Conservation (phyloP, 83 land plant genomes). For the Picea abies region DNA sequence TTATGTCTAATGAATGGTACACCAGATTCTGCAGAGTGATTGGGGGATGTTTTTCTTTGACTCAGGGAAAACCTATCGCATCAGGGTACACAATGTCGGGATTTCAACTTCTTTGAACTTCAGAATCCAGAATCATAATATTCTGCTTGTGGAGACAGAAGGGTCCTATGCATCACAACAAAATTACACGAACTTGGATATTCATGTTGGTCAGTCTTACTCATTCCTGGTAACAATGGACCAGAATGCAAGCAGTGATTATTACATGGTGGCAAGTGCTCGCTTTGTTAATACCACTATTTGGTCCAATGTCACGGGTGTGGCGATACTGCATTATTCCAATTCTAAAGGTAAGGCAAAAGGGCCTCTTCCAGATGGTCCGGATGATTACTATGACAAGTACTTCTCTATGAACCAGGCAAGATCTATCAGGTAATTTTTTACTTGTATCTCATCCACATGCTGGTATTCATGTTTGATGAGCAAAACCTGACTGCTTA, state of each 20-base stretch:
- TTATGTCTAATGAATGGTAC: neutral
- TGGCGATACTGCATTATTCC: constrained; percentile 72
- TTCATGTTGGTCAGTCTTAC: constrained; percentile 92
- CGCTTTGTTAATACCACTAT: constrained; percentile 68
- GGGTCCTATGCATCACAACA: constrained; percentile 89
- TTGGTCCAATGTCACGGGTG: constrained; percentile 76
- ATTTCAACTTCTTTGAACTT: constrained; percentile 73
- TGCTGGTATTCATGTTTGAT: neutral
- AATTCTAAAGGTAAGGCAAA: constrained; percentile 66
- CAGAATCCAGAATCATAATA: constrained; percentile 82
- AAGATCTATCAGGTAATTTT: constrained; percentile 68
- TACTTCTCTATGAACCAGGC: constrained; percentile 88
- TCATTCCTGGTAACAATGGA: constrained; percentile 89
- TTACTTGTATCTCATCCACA: neutral
- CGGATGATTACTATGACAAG: constrained; percentile 77
- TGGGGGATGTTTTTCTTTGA: constrained; percentile 11
- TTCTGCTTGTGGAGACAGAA: constrained; percentile 82
- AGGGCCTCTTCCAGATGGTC: constrained; percentile 75
- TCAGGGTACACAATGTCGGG: constrained; percentile 86
- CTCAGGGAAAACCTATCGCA: constrained; percentile 78
- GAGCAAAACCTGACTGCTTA: neutral
- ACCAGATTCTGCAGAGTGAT: constrained; percentile 9
- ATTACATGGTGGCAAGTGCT: constrained; percentile 91
- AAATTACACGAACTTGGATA: constrained; percentile 76
- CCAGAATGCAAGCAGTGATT: constrained; percentile 82